Conservation (phyloP, 2,329 filamentous ascomycete genomes). For the Apiospora aurea region DNA sequence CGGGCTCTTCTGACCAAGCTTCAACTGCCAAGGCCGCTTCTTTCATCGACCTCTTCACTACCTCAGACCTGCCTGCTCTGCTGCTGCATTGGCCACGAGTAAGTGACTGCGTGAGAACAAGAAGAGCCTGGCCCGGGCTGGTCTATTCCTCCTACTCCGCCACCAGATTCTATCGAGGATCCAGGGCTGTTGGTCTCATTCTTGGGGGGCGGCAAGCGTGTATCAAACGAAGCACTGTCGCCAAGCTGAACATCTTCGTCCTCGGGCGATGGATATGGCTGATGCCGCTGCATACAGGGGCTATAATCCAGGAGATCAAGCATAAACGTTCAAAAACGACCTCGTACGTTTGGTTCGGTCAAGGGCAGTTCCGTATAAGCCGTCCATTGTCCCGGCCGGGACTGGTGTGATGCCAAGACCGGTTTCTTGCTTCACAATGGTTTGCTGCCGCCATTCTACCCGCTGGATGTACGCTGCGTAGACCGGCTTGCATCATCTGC, state of each 20-base stretch:
- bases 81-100: background rate
- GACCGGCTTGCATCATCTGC: conserved; percentile 14
- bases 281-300: background rate
- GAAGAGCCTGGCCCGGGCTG: background rate
- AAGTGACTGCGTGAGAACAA: background rate
- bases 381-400: background rate
- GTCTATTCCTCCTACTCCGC: background rate
- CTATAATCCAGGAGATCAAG: background rate
- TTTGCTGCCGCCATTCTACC: background rate
- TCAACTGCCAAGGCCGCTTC: background rate
- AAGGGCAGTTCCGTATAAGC: conserved; percentile 18
- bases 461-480: background rate
- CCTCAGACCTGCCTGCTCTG: background rate
- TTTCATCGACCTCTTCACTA: background rate
- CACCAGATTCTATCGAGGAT: background rate
- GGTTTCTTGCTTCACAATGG: background rate
- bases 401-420: background rate
- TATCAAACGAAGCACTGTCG: conserved; percentile 1
- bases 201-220: background rate
- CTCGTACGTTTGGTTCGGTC: conserved; percentile 18
- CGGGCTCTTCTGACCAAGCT: background rate
- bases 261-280: background rate
- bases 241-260: background rate
- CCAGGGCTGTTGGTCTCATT: background rate
- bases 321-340: background rate